Evolutionary conservation across 768 basidiomycete genomes (phyloP).

Genomic region (Hygrophorus pudorinus): DNA sequence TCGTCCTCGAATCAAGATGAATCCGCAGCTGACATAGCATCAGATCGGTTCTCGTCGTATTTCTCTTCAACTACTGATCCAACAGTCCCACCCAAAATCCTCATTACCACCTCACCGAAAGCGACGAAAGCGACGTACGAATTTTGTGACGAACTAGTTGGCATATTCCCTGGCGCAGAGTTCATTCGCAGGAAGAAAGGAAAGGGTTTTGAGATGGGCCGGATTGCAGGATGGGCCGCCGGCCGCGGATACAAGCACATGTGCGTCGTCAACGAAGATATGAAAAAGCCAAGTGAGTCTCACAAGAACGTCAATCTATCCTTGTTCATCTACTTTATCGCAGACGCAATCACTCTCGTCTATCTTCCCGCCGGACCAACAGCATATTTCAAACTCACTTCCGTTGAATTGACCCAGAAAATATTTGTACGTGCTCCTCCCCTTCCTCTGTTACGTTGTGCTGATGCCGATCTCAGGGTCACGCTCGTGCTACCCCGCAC

Average conservation of each 20-base stretch:
- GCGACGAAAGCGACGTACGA: conserved; percentile 85
- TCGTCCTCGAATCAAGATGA: conserved; percentile 29
- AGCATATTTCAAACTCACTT: conserved; percentile 91
- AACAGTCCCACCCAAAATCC: conserved; percentile 69
- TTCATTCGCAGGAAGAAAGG: conserved; percentile 81
- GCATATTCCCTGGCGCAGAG: conserved; percentile 86
- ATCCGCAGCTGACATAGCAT: conserved; percentile 50
- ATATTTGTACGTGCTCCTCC: conserved; percentile 55
- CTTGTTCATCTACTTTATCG: conserved; percentile 6
- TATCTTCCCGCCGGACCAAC: conserved; percentile 89
- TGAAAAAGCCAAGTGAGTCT: conserved; percentile 82
- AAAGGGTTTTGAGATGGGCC: conserved; percentile 82
- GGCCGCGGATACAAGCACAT: conserved; percentile 82
- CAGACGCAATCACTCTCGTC: conserved; percentile 89
- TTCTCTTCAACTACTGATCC: conserved; percentile 62
- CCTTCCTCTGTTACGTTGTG: not conserved
- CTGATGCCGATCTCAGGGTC: conserved; percentile 44
- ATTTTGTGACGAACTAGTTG: conserved; percentile 86
- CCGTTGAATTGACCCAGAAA: conserved; percentile 74
- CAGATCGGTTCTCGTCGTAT: conserved; percentile 71
- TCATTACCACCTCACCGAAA: conserved; percentile 85
- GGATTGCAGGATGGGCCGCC: conserved; percentile 89
- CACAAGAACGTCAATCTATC: not conserved
- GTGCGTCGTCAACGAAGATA: conserved; percentile 91
- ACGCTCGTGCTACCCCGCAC: conserved; percentile 87